Conservation (phyloP, 441 rosid species). For the Croton setiger region DNA sequence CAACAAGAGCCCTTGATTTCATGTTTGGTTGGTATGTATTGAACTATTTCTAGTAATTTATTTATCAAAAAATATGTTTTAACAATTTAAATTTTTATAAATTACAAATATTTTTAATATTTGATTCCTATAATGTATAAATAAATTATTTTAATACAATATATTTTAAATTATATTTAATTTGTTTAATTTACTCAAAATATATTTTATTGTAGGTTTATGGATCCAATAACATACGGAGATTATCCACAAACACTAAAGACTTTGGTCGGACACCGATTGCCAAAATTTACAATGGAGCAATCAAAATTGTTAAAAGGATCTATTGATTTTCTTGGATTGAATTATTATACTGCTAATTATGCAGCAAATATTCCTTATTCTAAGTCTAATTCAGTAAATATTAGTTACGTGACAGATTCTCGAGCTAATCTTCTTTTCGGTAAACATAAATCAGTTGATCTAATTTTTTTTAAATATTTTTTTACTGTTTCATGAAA, state of each 20-base stretch:
- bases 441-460: too few relatives aligned
- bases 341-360: slow-evolving; percentile 41
- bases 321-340: slow-evolving; percentile 49
- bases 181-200: too few relatives aligned
- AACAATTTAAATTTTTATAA: too few relatives aligned
- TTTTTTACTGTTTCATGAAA: too few relatives aligned
- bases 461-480: too few relatives aligned
- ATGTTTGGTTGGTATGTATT: slow-evolving; percentile 58
- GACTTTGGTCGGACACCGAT: slow-evolving; percentile 28
- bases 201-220: slow-evolving; percentile 23
- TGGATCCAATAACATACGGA: slow-evolving; percentile 40
- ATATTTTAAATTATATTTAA: too few relatives aligned
- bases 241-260: slow-evolving; percentile 37
- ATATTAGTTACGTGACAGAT: neutral
- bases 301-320: slow-evolving; percentile 35
- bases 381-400: neutral
- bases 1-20: slow-evolving; percentile 47
- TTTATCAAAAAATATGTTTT: too few relatives aligned
- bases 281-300: slow-evolving; percentile 39
- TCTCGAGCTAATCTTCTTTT: neutral
- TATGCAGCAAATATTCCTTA: slow-evolving; percentile 29
- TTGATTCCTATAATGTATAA: too few relatives aligned
- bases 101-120: too few relatives aligned
- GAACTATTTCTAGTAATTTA: too few relatives aligned
- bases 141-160: too few relatives aligned